Evolutionary conservation across 352 stramenopile species (phyloP).

Genomic region (Pelagophyceae sp.): DNA sequence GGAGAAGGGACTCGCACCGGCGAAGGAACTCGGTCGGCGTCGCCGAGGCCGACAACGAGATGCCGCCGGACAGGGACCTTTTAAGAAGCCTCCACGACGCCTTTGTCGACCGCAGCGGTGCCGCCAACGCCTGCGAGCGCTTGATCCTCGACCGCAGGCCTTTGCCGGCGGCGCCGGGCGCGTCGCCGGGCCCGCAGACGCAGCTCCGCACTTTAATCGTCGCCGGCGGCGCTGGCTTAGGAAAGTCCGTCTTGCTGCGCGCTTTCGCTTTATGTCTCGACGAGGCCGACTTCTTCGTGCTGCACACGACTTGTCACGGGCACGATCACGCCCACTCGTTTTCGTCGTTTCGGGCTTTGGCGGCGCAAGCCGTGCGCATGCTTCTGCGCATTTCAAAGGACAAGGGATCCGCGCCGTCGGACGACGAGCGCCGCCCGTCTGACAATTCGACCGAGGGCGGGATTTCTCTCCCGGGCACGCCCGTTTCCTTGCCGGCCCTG

Average conservation of each 20-base stretch:
- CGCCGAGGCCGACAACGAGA: neutral
- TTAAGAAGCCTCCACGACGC: neutral
- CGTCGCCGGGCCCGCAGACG: neutral
- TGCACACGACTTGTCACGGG: neutral
- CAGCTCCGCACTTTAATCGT: neutral
- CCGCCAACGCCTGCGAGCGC: neutral
- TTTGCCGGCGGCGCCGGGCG: neutral
- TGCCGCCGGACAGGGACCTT: too few species aligned
- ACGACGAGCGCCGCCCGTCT: too few species aligned
- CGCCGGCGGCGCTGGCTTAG: neutral
- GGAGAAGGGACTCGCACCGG: too few species aligned
- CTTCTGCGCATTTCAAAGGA: neutral
- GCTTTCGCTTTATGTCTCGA: neutral
- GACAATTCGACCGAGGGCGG: too few species aligned
- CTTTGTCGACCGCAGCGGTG: slow-evolving; percentile 1
- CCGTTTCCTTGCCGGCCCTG: too few species aligned
- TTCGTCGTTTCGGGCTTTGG: neutral
- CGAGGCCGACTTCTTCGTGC: neutral
- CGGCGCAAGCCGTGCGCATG: neutral
- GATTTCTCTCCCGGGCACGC: too few species aligned
- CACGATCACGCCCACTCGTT: neutral
- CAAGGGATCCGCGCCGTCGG: too few species aligned
- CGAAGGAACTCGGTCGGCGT: too few species aligned
- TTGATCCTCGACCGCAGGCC: neutral
- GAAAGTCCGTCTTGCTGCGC: neutral